Percentiles rank a stretch among this genome's conserved stretches.
These are phyloP conservation scores for Suillus lakei DNA, from an alignment of 768 basidiomycete genomes.

Conservation along the genomic window DNA sequence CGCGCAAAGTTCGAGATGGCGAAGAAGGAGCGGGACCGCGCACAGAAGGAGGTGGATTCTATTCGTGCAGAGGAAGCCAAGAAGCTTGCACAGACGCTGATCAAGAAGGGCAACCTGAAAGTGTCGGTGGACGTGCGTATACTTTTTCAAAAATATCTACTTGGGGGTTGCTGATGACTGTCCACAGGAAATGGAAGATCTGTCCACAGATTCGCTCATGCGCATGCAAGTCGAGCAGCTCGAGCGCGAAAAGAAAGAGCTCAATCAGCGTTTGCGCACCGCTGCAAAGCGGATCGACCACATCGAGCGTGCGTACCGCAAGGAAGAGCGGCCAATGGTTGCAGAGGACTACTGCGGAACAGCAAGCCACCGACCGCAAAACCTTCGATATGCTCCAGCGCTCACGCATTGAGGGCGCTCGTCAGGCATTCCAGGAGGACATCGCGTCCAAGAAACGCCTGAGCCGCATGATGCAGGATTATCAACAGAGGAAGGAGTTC, in stretches of 20 bases:
- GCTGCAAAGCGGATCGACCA: slow-evolving; percentile 92
- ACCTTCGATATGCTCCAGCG: slow-evolving; percentile 68
- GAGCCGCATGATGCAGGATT: slow-evolving; percentile 75
- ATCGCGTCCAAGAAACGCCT: slow-evolving; percentile 79
- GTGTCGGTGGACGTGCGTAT: slow-evolving; percentile 70
- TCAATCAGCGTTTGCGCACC: slow-evolving; percentile 80
- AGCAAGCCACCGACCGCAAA: slow-evolving; percentile 77
- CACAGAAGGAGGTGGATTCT: slow-evolving; percentile 67
- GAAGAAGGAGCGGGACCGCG: slow-evolving; percentile 77
- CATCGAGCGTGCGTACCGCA: slow-evolving; percentile 91
- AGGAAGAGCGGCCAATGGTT: slow-evolving; percentile 88
- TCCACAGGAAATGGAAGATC: slow-evolving; percentile 74
- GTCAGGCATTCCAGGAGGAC: slow-evolving; percentile 63
- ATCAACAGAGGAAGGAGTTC: slow-evolving; percentile 51
- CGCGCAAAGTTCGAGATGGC: slow-evolving; percentile 63
- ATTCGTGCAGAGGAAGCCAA: slow-evolving; percentile 74
- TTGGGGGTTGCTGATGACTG: slow-evolving; percentile 14
- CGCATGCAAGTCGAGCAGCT: slow-evolving; percentile 91
- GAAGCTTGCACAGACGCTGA: slow-evolving; percentile 83
- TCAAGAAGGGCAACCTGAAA: slow-evolving; percentile 77
- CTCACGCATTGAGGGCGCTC: slow-evolving; percentile 58
- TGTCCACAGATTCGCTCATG: slow-evolving; percentile 87
- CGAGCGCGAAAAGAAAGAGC: slow-evolving; percentile 94
- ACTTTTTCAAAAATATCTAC: slow-evolving; percentile 7
- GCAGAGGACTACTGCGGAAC: slow-evolving; percentile 83